Base-by-base conservation (phyloP, 1,284 basidiomycete species). In the Malassezia sympodialis region DNA sequence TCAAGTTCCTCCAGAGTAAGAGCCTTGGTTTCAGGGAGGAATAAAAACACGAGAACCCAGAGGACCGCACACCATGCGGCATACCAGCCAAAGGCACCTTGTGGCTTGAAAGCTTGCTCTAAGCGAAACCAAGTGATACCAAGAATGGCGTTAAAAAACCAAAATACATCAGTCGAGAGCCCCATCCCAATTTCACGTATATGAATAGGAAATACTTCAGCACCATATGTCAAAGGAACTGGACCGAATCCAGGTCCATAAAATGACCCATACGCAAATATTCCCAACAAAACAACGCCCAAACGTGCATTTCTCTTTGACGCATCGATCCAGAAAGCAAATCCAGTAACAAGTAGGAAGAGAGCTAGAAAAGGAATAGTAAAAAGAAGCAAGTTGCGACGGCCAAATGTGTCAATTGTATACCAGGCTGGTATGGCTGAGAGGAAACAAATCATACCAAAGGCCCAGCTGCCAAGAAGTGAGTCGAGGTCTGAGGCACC, bases 1-100 rank as follows among this genome's bases (percentile, higher is more conserved):
- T 84, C 82, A 44, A 84, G 76, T 70, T 84, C 82, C 72, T 90
- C 87, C 26, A 90, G 80, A 1, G 86, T 84, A 53, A 83, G 80
- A 2, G 82, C 80, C 77, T 87, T 89, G 28, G 87, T 90, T 78
- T 90, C 87, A 34, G 85, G 86, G 6, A 87, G 79, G 64, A 85
- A 83, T 46, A 71, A 49, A 43, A 60, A 67, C 35, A 68, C 62
- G 23, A 72, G 56, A 17, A 60, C 15, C 52, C 67, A 58, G 4
- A 68, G 59, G 11, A 67, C 35, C 2, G 60, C 23, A 59, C 69
- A 69, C 35, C 66, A 54, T 19, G 66, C 62, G 17, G 74, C 56
- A 59, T 72, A 66, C 61, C 63, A 65, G 46, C 61, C 53, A 42
- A 75, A 59, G 21, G 68, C 63, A 40, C 67, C 61, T 27, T 63